Percentiles rank a stretch among this genome's conserved stretches.
phyloP scores from a whole-genome alignment of 2,329 filamentous ascomycete genomes.

The Venturia asperata region DNA sequence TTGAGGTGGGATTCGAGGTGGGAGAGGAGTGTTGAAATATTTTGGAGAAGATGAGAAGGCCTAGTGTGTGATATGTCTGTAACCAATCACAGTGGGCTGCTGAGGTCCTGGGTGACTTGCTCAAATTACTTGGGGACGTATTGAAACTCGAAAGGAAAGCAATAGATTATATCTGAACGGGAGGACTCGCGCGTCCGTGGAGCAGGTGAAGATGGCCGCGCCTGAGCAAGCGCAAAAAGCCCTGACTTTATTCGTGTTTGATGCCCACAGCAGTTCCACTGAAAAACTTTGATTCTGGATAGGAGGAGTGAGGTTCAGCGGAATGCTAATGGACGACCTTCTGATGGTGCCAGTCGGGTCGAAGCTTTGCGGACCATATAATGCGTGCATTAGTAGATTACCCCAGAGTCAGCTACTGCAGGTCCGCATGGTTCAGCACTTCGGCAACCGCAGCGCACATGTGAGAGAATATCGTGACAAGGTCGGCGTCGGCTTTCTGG shows the following conservation, averaged over 20 bases:
- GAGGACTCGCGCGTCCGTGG: background rate
- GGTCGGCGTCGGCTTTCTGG: background rate
- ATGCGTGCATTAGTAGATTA: background rate
- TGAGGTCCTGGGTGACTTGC: background rate
- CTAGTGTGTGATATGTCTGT: too few relatives aligned
- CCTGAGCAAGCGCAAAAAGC: background rate
- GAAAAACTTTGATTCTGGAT: background rate
- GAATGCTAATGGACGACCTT: background rate
- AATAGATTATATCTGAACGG: background rate
- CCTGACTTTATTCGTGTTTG: background rate
- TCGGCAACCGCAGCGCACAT: background rate
- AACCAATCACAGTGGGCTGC: background rate
- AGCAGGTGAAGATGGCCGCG: background rate
- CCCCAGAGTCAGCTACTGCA: background rate
- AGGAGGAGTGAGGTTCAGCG: background rate
- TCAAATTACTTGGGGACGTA: background rate
- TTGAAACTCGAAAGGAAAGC: conserved; percentile 5
- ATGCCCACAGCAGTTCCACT: background rate
- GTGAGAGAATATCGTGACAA: background rate
- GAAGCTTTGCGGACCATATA: background rate
- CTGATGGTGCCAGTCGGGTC: background rate
- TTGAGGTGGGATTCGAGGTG: background rate
- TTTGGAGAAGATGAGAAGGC: too few relatives aligned
- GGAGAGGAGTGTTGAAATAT: too few relatives aligned
- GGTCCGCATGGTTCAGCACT: background rate